These are phyloP conservation scores for Solanum etuberosum DNA, from an alignment of 257 asterid species.

Conservation along the genomic window DNA sequence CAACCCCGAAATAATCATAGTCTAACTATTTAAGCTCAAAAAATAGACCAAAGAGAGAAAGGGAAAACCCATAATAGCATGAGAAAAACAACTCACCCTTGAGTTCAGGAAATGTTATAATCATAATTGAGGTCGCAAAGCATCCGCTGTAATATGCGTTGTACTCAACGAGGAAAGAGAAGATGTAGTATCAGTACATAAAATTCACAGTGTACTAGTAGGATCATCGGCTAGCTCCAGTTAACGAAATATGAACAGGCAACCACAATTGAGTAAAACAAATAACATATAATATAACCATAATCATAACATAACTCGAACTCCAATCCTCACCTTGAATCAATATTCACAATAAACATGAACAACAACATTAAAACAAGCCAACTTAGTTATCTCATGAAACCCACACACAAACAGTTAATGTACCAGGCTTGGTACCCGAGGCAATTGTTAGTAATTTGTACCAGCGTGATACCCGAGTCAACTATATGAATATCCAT, in stretches of 20 bases:
- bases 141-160: background rate
- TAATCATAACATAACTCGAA: background rate
- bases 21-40: background rate
- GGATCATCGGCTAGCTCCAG: too few species aligned
- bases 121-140: background rate
- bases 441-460: background rate
- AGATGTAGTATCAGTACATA: too few species aligned
- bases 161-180: background rate
- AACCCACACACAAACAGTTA: background rate
- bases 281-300: background rate
- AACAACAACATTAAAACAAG: background rate
- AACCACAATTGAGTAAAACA: background rate
- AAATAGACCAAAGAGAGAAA: background rate
- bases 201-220: background rate
- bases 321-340: background rate
- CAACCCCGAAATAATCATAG: background rate
- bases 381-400: background rate
- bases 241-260: too few species aligned
- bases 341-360: background rate
- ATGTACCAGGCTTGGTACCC: background rate
- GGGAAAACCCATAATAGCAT: background rate
- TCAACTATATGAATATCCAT: too few species aligned
- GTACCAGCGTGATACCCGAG: background rate
- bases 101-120: background rate
- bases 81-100: background rate